These are phyloP conservation scores for Cydonia oblonga DNA, from an alignment of 331 rosid genomes.

Conservation along the genomic window DNA sequence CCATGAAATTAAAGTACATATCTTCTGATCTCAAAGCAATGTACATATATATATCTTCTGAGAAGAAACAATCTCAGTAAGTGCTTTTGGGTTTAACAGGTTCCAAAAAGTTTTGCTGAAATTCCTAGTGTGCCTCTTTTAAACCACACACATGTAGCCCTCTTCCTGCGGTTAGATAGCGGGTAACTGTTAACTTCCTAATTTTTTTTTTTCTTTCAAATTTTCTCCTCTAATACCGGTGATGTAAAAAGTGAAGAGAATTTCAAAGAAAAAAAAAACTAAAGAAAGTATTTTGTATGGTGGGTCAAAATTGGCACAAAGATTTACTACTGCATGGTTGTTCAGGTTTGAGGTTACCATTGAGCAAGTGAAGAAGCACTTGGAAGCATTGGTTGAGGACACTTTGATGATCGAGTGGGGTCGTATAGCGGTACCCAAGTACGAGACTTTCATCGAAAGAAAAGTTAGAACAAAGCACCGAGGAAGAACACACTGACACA, in stretches of 20 bases:
- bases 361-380: too few relatives aligned
- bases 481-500: not conserved
- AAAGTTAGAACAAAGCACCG: not conserved
- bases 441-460: not conserved
- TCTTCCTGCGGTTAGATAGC: not conserved
- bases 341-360: too few relatives aligned
- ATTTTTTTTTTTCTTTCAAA: not conserved
- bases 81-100: not conserved
- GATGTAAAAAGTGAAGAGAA: too few relatives aligned
- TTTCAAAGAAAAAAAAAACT: too few relatives aligned
- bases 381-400: not conserved
- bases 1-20: not conserved
- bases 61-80: not conserved
- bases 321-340: too few relatives aligned
- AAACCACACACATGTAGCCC: constrained; percentile 9
- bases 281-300: too few relatives aligned
- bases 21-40: not conserved
- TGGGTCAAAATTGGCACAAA: too few relatives aligned
- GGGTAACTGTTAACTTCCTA: not conserved
- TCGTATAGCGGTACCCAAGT: not conserved
- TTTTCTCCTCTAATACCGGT: too few relatives aligned
- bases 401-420: constrained; percentile 6
- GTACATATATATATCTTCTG: not conserved
- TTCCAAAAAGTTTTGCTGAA: not conserved
- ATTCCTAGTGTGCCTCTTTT: constrained; percentile 1